A percentile compares a stretch with the other conserved stretches of the same genome.
Evolutionary conservation across 225 moss, liverwort and hornwort species (phyloP).

Genomic region (Pseudoscleropodium purum): DNA sequence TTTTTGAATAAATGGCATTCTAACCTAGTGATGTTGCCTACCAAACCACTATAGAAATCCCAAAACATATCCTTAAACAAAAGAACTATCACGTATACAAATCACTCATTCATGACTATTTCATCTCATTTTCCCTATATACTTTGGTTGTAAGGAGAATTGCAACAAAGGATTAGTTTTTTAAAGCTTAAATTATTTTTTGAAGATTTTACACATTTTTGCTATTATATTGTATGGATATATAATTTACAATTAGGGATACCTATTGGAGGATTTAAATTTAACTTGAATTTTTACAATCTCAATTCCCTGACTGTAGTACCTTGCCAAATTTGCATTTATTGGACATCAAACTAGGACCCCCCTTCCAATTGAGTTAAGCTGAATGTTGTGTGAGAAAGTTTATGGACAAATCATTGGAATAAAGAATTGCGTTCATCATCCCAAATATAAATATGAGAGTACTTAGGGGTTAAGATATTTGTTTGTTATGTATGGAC

Average conservation of each 20-base stretch:
- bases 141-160: too few relatives aligned
- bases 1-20: neutral
- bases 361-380: neutral
- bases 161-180: neutral
- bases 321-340: neutral
- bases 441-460: neutral
- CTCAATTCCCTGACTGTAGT: neutral
- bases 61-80: neutral
- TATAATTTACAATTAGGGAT: too few relatives aligned
- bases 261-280: neutral
- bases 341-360: neutral
- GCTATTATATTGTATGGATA: neutral
- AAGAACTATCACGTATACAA: neutral
- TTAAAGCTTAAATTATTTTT: neutral
- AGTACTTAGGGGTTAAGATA: neutral
- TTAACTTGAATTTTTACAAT: neutral
- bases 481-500: neutral
- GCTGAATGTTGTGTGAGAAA: neutral
- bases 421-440: neutral
- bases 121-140: neutral
- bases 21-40: accelerated
- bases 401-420: neutral
- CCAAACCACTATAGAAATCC: too few relatives aligned
- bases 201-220: neutral
- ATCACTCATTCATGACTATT: neutral